These are phyloP conservation scores for Elaeagnus macrophylla DNA, from an alignment of 306 rosid species.

Conservation along the genomic window DNA sequence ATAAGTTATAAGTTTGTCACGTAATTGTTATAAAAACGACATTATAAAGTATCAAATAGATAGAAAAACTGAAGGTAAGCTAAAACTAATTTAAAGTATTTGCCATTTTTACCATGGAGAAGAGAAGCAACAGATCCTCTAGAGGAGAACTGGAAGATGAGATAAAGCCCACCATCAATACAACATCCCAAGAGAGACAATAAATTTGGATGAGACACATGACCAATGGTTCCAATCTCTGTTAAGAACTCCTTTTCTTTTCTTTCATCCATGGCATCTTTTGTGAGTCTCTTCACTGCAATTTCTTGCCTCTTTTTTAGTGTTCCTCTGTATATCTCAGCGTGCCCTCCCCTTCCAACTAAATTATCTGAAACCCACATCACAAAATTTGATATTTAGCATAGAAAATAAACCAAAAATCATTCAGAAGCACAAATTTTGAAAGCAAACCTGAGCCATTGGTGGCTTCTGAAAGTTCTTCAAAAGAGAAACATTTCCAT, in stretches of 20 bases:
- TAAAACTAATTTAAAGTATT: no score
- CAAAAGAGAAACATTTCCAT: slow-evolving; percentile 88
- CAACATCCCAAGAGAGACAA: slow-evolving; percentile 77
- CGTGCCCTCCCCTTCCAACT: slow-evolving; percentile 90
- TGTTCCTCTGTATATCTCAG: slow-evolving; percentile 78
- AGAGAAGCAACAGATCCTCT: slow-evolving; percentile 77
- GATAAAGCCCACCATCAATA: slow-evolving; percentile 78
- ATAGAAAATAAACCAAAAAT: neutral
- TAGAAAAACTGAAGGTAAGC: no score
- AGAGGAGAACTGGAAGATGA: slow-evolving; percentile 65
- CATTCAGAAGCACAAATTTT: neutral
- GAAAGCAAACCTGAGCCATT: slow-evolving; percentile 58
- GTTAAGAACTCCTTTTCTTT: slow-evolving; percentile 83
- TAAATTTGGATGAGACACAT: slow-evolving; percentile 64
- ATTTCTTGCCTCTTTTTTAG: slow-evolving; percentile 53
- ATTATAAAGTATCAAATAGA: no score
- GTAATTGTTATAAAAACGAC: no score
- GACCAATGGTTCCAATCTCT: slow-evolving; percentile 94
- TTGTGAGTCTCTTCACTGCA: slow-evolving; percentile 82
- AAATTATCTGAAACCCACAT: slow-evolving; percentile 51
- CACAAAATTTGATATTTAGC: slow-evolving; percentile 1
- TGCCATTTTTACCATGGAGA: slow-evolving; percentile 96
- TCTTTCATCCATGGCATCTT: slow-evolving; percentile 60
- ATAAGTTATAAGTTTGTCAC: no score
- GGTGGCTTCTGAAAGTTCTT: slow-evolving; percentile 63